phyloP scores from a whole-genome alignment of 805 yeast species.

The Dipodascus albidus region DNA sequence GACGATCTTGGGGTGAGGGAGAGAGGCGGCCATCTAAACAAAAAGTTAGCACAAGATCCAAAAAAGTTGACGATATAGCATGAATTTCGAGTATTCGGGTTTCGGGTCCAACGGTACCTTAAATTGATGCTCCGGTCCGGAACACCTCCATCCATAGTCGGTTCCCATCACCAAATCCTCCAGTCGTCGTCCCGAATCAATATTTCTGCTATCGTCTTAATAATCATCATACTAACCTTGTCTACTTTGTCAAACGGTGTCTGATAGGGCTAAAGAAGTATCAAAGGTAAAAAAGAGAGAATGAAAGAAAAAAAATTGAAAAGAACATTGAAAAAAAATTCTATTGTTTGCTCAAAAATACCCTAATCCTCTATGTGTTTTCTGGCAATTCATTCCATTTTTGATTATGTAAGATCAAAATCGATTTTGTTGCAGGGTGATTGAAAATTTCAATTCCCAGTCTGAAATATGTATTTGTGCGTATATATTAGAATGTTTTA shows the following conservation, averaged over 20 bases:
- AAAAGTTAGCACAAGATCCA: not conserved
- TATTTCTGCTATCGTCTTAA: no score
- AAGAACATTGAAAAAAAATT: not conserved
- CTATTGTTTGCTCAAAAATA: not conserved
- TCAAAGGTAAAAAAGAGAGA: conserved; percentile 1
- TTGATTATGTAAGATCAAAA: not conserved
- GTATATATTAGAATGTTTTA: not conserved
- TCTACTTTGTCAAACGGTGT: conserved; percentile 1
- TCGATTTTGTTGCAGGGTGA: not conserved
- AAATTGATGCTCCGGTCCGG: no score
- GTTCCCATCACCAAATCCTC: no score
- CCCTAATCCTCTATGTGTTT: not conserved
- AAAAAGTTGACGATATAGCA: no score
- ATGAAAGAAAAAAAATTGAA: not conserved
- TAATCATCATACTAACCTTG: not conserved
- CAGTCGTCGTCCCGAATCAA: no score
- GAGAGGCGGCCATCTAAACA: conserved; percentile 79
- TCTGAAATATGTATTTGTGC: not conserved
- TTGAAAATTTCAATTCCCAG: not conserved
- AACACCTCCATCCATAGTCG: no score
- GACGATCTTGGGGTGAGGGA: conserved; percentile 98
- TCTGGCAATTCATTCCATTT: not conserved
- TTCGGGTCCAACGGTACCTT: no score
- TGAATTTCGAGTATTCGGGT: not conserved
- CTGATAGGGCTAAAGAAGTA: conserved; percentile 1